These are phyloP conservation scores for Coelastrella sp. DNA, from an alignment of 139 green algal species.

Conservation along the genomic window DNA sequence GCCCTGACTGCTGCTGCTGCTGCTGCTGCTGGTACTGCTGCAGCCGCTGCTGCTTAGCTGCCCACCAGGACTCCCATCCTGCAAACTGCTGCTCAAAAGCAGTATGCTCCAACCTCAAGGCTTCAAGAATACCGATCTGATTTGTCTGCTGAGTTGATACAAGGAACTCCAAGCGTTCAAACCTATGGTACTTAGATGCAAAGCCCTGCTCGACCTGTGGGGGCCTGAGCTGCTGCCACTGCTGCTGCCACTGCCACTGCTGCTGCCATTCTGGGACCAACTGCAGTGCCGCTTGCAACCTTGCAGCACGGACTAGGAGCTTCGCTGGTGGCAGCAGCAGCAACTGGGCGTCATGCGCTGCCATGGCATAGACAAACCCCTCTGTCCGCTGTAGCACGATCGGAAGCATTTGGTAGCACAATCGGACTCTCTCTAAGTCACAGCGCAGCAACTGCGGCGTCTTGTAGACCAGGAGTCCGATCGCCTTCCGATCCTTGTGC, in stretches of 20 bases:
- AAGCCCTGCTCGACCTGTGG: constrained; percentile 6
- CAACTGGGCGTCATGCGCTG: constrained; percentile 46
- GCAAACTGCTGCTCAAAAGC: neutral
- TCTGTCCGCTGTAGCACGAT: constrained; percentile 39
- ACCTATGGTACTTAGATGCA: neutral
- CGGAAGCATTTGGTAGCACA: constrained; percentile 46
- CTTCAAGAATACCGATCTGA: neutral
- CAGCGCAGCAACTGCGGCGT: constrained; percentile 48
- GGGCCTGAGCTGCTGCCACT: constrained; percentile 49
- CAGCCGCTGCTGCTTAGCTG: neutral
- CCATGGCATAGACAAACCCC: constrained; percentile 58
- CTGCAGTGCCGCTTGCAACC: constrained; percentile 39
- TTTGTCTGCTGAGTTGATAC: neutral
- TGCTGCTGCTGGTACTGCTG: constrained; percentile 36
- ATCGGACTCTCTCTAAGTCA: constrained; percentile 32
- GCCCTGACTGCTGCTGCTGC: neutral
- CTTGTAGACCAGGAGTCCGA: constrained; percentile 48
- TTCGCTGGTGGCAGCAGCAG: constrained; percentile 36
- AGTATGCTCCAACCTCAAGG: neutral
- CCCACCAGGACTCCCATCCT: neutral
- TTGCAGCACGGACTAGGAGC: constrained; percentile 39
- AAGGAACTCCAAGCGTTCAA: constrained; percentile 43
- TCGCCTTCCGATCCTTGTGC: constrained; percentile 48
- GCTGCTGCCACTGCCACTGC: constrained; percentile 50
- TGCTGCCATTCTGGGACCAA: constrained; percentile 26